A percentile compares a stretch with the other conserved stretches of the same genome.
phyloP scores from a whole-genome alignment of 164 flowering plant species.

The Vitis riparia region DNA sequence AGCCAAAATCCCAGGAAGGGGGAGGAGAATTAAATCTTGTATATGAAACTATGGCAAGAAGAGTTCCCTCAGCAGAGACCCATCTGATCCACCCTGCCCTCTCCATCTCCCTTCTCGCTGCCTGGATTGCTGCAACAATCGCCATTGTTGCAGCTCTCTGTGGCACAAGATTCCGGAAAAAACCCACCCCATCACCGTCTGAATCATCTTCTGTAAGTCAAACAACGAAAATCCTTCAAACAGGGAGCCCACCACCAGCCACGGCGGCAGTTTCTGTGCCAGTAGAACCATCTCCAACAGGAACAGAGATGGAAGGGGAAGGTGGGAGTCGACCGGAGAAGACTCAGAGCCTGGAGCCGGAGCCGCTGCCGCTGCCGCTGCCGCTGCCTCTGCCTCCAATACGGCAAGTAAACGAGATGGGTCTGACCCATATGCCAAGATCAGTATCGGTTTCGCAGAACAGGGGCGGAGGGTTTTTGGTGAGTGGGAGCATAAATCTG shows the following conservation, averaged over 20 bases:
- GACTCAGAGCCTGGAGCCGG: too few relatives aligned
- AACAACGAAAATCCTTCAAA: not conserved
- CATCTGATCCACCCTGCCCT: slow-evolving; percentile 19
- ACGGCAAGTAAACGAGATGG: slow-evolving; percentile 1
- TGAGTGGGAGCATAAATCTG: slow-evolving; percentile 30
- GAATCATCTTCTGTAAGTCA: not conserved
- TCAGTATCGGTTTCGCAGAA: slow-evolving; percentile 2
- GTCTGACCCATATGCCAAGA: not conserved
- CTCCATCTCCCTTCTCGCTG: slow-evolving; percentile 23
- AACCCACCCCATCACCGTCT: slow-evolving; percentile 7
- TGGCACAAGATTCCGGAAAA: slow-evolving; percentile 11
- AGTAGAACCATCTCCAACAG: too few relatives aligned
- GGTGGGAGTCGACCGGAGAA: too few relatives aligned
- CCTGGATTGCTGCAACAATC: slow-evolving; percentile 26
- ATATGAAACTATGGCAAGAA: slow-evolving; percentile 32
- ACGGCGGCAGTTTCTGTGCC: too few relatives aligned
- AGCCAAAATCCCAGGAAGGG: not conserved
- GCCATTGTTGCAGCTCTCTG: slow-evolving; percentile 27
- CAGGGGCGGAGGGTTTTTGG: not conserved
- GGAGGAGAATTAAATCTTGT: too few relatives aligned
- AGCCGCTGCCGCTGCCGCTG: slow-evolving; percentile 20
- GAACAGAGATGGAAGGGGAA: too few relatives aligned
- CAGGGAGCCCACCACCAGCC: too few relatives aligned
- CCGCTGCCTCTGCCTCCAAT: slow-evolving; percentile 14
- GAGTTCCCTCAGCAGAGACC: slow-evolving; percentile 19